Evolutionary conservation across 2,329 filamentous ascomycete genomes (phyloP), one percentile per base, ranked within the genome.

Genomic region (Pseudofabraea citricarpa): DNA sequence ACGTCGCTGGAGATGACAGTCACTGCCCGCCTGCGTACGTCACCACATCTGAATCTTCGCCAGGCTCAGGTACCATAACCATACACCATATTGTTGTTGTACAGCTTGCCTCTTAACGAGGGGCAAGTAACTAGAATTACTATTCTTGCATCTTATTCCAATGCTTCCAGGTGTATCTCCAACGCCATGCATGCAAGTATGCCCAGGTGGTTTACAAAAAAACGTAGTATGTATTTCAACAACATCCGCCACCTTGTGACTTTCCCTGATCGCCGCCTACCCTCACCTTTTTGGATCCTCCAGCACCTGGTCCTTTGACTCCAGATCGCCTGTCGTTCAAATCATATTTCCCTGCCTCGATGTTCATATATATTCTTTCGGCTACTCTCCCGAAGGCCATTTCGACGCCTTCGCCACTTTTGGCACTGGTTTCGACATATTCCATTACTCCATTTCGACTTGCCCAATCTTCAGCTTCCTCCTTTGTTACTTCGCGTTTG

Each of bases 341-440:
- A 67, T 98, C 90, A 63, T 97, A 97, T 41, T 60, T 63, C 9
- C 93, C 93, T 2, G 88, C 88, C 70, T 96, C 89, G 50, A 98
- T 96, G 59, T 97, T 97, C 63, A 91, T 83, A 62, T 94, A 95
- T 70, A 98, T 97, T 64, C 90, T 77, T 71, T 96, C 90, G 16
- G 93, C 90, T 12, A 97, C 90, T 59, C 93, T 83, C 61, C 95
- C 77, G 59, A 98, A 98, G 2, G 93, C 93, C 54, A 83, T 79
- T 65, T 98, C 93, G 26, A 98, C 93, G 40, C 89, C 89, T 62
- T 95, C 89, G 41, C 93, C 93, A 49, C 85, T 94, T 73, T 97
- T 98, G 39, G 93, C 93, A 53, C 85, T 90, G 29, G 93, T 98
- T 71, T 98, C 93, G 50, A 97, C 89, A 63, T 97, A 97, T 62